phyloP scores from a whole-genome alignment of 441 rosid species.

The Adansonia madagascariensis region DNA sequence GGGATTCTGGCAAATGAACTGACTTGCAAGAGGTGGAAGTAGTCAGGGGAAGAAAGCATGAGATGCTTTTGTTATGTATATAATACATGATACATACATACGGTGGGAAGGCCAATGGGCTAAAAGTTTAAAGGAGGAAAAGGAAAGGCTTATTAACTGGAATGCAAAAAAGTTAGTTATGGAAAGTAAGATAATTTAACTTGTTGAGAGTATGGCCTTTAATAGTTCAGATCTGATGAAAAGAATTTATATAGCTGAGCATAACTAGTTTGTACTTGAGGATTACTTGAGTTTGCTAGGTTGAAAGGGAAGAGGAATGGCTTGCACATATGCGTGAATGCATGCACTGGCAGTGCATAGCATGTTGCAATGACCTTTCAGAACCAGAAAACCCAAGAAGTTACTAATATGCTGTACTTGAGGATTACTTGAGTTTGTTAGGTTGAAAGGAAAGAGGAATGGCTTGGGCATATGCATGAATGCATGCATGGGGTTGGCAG shows the following conservation, averaged over 20 bases:
- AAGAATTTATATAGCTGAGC: neutral
- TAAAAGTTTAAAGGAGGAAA: conserved; percentile 1
- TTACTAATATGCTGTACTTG: neutral
- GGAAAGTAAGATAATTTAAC: neutral
- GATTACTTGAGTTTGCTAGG: neutral
- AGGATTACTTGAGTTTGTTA: neutral
- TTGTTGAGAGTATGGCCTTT: neutral
- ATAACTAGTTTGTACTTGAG: neutral
- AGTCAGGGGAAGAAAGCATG: neutral
- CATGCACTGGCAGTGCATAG: neutral
- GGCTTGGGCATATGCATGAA: neutral
- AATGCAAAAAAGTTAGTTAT: neutral
- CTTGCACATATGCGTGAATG: neutral
- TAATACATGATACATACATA: neutral
- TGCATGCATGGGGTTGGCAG: neutral
- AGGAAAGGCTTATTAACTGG: neutral
- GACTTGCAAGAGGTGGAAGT: neutral
- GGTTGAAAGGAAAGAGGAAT: conserved; percentile 6
- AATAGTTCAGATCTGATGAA: neutral
- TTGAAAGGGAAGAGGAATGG: conserved; percentile 8
- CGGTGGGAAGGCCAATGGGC: neutral
- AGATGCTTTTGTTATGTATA: neutral
- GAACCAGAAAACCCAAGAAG: neutral
- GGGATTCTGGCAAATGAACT: neutral
- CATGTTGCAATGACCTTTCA: conserved; percentile 19